A percentile compares a stretch with the other conserved stretches of the same genome.
Conservation (phyloP, 306 rosid genomes). For the Cyclanthera cordifolia region DNA sequence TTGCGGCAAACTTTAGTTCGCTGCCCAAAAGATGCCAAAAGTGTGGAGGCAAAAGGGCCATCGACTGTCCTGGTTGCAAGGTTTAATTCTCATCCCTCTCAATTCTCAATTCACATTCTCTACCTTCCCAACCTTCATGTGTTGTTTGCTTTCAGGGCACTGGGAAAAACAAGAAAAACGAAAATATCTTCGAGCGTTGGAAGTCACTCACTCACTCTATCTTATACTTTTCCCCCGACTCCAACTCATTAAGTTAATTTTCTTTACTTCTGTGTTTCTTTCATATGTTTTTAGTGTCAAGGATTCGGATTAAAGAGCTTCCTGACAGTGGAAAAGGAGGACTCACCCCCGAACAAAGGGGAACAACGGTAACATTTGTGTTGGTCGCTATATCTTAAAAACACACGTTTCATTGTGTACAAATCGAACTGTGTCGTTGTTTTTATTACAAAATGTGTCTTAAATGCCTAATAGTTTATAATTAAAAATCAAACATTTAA, state of each 20-base stretch:
- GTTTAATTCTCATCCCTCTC: conserved; percentile 17
- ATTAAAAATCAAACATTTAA: no score
- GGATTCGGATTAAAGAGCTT: conserved; percentile 73
- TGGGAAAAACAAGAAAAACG: conserved; percentile 77
- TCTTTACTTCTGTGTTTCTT: not conserved
- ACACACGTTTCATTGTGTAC: no score
- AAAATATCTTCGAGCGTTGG: conserved; percentile 87
- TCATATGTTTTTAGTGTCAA: conserved; percentile 75
- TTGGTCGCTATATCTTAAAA: no score
- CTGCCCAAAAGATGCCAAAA: conserved; percentile 24
- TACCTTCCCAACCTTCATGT: not conserved
- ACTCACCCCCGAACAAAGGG: conserved; percentile 82
- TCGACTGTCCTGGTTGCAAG: conserved; percentile 82
- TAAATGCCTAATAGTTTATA: no score
- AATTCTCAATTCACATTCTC: not conserved
- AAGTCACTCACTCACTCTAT: conserved; percentile 27
- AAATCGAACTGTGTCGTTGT: no score
- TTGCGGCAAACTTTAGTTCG: not conserved
- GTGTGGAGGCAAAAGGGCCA: conserved; percentile 63
- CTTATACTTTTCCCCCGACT: not conserved
- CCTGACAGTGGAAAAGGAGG: conserved; percentile 78
- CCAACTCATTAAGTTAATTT: not conserved
- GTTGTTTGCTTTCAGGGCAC: conserved; percentile 40
- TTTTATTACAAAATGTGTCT: no score
- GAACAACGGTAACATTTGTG: no score